Evolutionary conservation across 345 rosid species (phyloP).

Genomic region (Rhodamnia argentea): DNA sequence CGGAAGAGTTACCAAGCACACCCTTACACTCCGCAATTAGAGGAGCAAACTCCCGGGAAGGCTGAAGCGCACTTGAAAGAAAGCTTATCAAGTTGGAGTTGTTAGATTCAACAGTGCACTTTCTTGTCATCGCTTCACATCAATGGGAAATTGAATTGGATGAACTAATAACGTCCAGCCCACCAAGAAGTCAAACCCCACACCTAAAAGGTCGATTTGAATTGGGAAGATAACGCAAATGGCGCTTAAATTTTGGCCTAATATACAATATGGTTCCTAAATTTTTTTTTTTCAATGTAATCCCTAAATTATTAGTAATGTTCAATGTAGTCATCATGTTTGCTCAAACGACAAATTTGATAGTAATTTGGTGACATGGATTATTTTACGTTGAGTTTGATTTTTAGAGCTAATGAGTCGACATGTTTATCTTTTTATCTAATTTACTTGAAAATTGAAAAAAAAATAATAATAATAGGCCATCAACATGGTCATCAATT

Average conservation of each 20-base stretch:
- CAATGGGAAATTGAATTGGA: background rate
- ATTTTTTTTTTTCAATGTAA: background rate
- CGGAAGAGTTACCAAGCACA: too few relatives aligned
- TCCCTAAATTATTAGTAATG: too few relatives aligned
- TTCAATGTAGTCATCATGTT: rapidly evolving
- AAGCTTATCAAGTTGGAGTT: too few relatives aligned
- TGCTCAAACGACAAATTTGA: too few relatives aligned
- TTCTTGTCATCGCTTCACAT: too few relatives aligned
- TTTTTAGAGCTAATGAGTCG: background rate
- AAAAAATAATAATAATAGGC: too few relatives aligned
- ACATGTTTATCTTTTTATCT: background rate
- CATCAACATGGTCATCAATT: background rate
- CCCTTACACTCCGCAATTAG: too few relatives aligned
- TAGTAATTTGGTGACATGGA: too few relatives aligned
- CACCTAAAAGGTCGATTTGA: background rate
- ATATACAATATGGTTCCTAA: rapidly evolving
- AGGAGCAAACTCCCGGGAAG: too few relatives aligned
- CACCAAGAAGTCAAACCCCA: background rate
- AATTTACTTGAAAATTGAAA: background rate
- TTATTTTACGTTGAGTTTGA: background rate
- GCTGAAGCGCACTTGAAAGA: too few relatives aligned
- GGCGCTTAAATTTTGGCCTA: background rate
- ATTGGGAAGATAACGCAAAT: rapidly evolving
- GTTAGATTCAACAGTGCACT: too few relatives aligned
- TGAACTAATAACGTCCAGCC: background rate